These are phyloP conservation scores for Aspergillus glaucus DNA, from an alignment of 2,329 filamentous ascomycete genomes.

Conservation along the genomic window DNA sequence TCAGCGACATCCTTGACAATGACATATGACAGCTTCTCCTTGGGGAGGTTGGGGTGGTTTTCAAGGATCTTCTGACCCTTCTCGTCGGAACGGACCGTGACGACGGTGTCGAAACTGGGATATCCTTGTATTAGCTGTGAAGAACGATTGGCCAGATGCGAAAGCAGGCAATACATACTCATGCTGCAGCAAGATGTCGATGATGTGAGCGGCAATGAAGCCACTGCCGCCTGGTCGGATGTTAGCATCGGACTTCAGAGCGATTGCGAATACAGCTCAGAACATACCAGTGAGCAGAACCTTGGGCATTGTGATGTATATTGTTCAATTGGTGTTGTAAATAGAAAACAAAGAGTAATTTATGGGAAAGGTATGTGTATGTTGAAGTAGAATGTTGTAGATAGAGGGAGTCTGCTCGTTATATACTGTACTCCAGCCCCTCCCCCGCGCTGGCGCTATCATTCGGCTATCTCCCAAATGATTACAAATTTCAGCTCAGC, in stretches of 20 bases:
- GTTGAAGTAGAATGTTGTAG: too few relatives aligned
- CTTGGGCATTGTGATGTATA: conserved; percentile 27
- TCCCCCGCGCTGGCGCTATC: too few relatives aligned
- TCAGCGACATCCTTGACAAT: conserved; percentile 69
- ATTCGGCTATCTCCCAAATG: too few relatives aligned
- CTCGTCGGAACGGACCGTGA: conserved; percentile 55
- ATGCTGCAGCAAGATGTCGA: conserved; percentile 52
- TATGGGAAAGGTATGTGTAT: background rate
- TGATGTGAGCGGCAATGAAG: conserved; percentile 61
- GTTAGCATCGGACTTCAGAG: conserved; percentile 8
- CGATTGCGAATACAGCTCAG: background rate
- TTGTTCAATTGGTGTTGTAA: background rate
- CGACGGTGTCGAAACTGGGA: conserved; percentile 53
- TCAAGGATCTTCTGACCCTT: conserved; percentile 57
- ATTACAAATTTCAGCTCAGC: too few relatives aligned
- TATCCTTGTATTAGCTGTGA: conserved; percentile 4
- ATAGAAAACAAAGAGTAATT: background rate
- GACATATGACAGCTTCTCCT: conserved; percentile 55
- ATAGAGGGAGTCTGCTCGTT: too few relatives aligned
- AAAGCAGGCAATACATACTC: conserved; percentile 29
- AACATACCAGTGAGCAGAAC: conserved; percentile 33
- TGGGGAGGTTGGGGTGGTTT: conserved; percentile 45
- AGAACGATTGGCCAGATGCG: background rate
- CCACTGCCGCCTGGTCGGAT: conserved; percentile 49
- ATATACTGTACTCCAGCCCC: too few relatives aligned